phyloP scores from a whole-genome alignment of 768 basidiomycete genomes.

The Cystofilobasidium capitatum region DNA sequence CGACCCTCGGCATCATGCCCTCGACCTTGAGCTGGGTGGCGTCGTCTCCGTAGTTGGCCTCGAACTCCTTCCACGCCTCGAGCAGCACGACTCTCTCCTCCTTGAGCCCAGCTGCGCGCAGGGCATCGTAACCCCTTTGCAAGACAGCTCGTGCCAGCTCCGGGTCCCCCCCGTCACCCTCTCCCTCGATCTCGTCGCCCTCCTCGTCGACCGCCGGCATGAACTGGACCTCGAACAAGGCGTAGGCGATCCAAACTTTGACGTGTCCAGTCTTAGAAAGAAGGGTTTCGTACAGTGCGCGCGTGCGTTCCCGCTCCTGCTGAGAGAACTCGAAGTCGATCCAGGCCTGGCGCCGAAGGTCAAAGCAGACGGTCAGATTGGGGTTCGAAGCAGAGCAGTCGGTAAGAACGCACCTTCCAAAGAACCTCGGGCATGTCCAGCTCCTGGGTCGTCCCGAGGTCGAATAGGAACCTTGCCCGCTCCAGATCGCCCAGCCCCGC shows the following conservation, averaged over 20 bases:
- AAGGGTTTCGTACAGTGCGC: constrained; percentile 81
- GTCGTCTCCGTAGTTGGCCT: constrained; percentile 63
- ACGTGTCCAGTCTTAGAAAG: constrained; percentile 78
- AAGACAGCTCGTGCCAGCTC: constrained; percentile 66
- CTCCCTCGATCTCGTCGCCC: constrained; percentile 46
- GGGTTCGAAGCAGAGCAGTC: neutral
- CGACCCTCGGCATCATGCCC: constrained; percentile 84
- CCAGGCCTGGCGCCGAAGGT: constrained; percentile 56
- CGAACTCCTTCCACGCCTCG: constrained; percentile 92
- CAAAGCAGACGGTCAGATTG: neutral
- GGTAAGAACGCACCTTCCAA: constrained; percentile 36
- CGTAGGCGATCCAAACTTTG: constrained; percentile 95
- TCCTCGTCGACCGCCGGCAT: constrained; percentile 44
- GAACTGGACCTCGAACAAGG: constrained; percentile 62
- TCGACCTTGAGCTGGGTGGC: constrained; percentile 73
- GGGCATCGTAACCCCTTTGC: constrained; percentile 74
- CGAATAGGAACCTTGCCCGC: constrained; percentile 87
- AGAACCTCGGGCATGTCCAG: constrained; percentile 81
- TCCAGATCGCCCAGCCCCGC: constrained; percentile 72
- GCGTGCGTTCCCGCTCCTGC: constrained; percentile 74
- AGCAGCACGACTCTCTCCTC: constrained; percentile 88
- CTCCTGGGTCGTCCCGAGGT: constrained; percentile 65
- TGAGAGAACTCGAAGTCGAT: constrained; percentile 94
- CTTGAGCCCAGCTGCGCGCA: constrained; percentile 71
- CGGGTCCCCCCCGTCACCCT: constrained; percentile 58